Evolutionary conservation across 306 rosid genomes (phyloP), one percentile per base, ranked within the genome.

Genomic region (Lathyrus sativus): DNA sequence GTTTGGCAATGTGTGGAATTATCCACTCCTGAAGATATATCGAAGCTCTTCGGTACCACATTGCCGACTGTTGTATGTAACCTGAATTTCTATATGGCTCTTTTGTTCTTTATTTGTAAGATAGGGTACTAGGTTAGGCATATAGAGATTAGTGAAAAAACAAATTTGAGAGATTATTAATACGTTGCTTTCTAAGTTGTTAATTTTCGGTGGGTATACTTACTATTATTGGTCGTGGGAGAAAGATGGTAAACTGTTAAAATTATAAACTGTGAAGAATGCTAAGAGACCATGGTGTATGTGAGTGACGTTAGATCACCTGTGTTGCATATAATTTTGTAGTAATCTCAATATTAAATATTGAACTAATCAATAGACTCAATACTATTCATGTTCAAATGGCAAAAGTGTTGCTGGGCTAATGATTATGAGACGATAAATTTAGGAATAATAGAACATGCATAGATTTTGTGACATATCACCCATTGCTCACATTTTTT

Each of bases 1-100:
- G 85, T 78, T 49, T 95, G 91, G 96, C 89, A 82, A 74, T 97
- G 83, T 65, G 85, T 67, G 71, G 91, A 85, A 10, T 67, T 95
- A 65, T 87, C 84, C 13, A 56, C 85, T 37, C 60, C 81, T 19
- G 96, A 90, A 67, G 86, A 75, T 76, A 71, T 88, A 76, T 70
- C 81, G 14, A 92, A 84, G 76, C 89, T 95, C 59, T 88, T 95
- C 29, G 77, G 74, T 74, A 63, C 84, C 38, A 72, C 88, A 73
- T 83, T 88, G 84, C 97, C 95, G 2, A 87, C 92, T 10, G 87
- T 91, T 57, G 99, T 95, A 87, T 49, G 97, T 71, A 61, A 65
- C 79, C 65, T 74, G 62, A 55, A 55, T 15, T 67, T 46, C 56
- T 53, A 26, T 12, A 53, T 71, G 62, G 11, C 22, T 33, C 26